Evolutionary conservation across 768 basidiomycete genomes (phyloP), one percentile per base, ranked within the genome.

Genomic region (Mrakia gelida): DNA sequence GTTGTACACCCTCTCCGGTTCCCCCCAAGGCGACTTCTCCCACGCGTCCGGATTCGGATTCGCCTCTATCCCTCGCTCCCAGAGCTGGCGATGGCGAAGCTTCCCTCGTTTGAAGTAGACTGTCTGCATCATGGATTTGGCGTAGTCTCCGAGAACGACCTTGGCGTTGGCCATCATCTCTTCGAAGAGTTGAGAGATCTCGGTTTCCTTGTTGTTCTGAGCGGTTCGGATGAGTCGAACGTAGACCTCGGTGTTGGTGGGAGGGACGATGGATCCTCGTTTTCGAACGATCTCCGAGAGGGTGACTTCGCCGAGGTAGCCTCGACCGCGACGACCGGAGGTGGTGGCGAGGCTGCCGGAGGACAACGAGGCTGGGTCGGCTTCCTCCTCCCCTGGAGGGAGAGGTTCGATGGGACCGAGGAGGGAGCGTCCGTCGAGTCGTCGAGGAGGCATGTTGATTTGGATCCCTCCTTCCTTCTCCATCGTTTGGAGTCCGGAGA

Each of bases 391-490:
- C 26, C 38, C 18, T 61, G 52, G 30, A 41, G 10, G n/a, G 23
- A 75, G 59, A 34, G 62, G 62, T 43, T 62, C 38, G 63, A 41
- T 41, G 7, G 74, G 74, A 13, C 62, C 62, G 38, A 65, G 62
- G 7, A n/a, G 52, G 32, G 73, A 59, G 1, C 54, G 52, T 38
- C 23, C 8, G 52, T 28, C 34, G 45, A n/a, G 30, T 13, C 49
- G 11, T 52, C 16, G 30, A 56, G 3, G 10, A 15, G 26, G 9
- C 38, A 38, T 38, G 38, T 45, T 41, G 59, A 38, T 45, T 2
- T 45, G 26, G 28, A 75, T 62, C 28, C 75, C 65, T 23, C 62
- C 75, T 38, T 75, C 65, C 41, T 54, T 28, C 26, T 75, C 75
- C 13, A 75, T 16, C 65, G 41, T 75, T 16, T 67, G 38, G 21